Evolutionary conservation across 1,284 basidiomycete genomes (phyloP), one percentile per base, ranked within the genome.

Genomic region (Ganoderma resinaceum): DNA sequence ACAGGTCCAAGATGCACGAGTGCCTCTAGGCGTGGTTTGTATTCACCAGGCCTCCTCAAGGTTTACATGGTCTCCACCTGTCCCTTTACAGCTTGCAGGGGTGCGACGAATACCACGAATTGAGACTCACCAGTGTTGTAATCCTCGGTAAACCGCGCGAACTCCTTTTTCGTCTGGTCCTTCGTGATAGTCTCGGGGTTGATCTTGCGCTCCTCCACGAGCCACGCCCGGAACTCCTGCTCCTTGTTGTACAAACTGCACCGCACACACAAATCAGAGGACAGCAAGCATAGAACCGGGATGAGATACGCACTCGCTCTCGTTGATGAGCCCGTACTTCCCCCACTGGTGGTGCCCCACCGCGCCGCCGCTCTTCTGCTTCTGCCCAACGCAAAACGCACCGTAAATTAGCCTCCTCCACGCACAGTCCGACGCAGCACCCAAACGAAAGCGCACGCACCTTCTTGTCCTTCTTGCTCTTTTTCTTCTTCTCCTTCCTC

Each of bases 111-210:
- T 11, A 3, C 46, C 46, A 49, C n/a, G n/a, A 1, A 23, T 26
- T 4, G 12, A 26, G 62, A 77, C 83, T 66, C 68, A 91, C 94
- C 93, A 26, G 95, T 97, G 76, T 97, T 97, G 79, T 86, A 97
- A 77, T 96, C 95, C 79, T 97, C 95, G 12, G 89, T 85, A 73
- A 89, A 95, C 23, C 85, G 84, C 7, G 88, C 83, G 78, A 96
- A 96, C 74, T 95, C 91, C 74, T 95, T 95, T 81, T 90, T 91
- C 70, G 88, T 91, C 73, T 92, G 91, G 49, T 95, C 93, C 77
- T 94, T 95, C 6, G 91, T 86, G 57, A 95, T 82, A 1, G 90
- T 91, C 80, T 96, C 95, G 0, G 94, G 94, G 78, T 97, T 97
- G 73, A 95, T 84, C 78, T 91, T 94, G 61, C 91, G 89, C 78